A percentile compares a stretch with the other conserved stretches of the same genome.
These are phyloP conservation scores for Gynochthodes officinalis DNA, from an alignment of 257 asterid genomes.

Conservation along the genomic window DNA sequence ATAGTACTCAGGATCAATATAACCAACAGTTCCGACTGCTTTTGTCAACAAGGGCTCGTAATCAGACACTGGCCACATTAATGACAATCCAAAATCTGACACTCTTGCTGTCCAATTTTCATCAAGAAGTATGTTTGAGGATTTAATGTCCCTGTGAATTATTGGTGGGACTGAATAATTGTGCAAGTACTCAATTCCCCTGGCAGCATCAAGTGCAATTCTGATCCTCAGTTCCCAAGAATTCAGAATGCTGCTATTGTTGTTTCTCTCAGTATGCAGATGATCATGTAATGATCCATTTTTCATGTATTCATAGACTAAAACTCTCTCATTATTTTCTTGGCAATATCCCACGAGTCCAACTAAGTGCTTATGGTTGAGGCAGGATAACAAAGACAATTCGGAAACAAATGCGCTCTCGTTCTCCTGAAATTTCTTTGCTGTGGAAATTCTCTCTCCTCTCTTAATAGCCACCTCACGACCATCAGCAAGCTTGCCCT, in stretches of 20 bases:
- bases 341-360: constrained; percentile 16
- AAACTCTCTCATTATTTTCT: constrained; percentile 14
- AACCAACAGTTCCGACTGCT: constrained; percentile 19
- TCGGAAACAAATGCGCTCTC: constrained; percentile 13
- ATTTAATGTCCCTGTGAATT: constrained; percentile 19
- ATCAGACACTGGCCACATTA: constrained; percentile 5
- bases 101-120: constrained; percentile 17
- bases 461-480: constrained; percentile 18
- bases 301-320: constrained; percentile 19
- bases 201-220: constrained; percentile 18
- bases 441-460: not conserved
- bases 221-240: constrained; percentile 21
- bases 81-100: constrained; percentile 17
- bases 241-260: constrained; percentile 11
- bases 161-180: constrained; percentile 17
- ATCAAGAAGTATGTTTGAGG: constrained; percentile 19
- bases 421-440: constrained; percentile 18
- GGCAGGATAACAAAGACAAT: constrained; percentile 15
- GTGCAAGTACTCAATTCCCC: constrained; percentile 20
- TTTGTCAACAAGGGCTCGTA: not conserved
- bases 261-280: constrained; percentile 3
- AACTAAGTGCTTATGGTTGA: constrained; percentile 18
- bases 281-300: constrained; percentile 22
- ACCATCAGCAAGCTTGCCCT: constrained; percentile 16
- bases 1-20: constrained; percentile 15